Evolutionary conservation across 78 protist species (phyloP).

Genomic region (Speleostelium caveatum): DNA sequence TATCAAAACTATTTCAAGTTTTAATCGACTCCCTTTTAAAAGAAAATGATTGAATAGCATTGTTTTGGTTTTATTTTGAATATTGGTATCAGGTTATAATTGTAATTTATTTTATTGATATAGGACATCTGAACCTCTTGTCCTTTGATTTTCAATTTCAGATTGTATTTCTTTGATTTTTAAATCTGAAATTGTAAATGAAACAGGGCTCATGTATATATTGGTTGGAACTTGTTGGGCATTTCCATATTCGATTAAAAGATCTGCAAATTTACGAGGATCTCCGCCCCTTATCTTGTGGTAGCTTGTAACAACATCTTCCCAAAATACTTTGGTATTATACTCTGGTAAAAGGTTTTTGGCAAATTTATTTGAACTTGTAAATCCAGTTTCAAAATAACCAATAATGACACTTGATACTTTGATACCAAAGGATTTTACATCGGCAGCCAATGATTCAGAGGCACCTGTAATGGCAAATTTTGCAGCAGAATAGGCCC

Average conservation of each 20-base stretch:
- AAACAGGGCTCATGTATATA: slow-evolving; percentile 5
- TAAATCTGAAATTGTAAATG: not conserved
- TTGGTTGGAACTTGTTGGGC: not conserved
- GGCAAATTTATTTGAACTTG: not conserved
- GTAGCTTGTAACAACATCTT: not conserved
- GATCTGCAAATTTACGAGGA: not conserved
- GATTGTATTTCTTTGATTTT: not conserved
- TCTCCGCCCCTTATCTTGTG: not conserved
- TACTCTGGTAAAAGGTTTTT: not conserved
- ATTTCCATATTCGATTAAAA: not conserved
- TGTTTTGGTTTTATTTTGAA: no score
- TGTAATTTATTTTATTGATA: no score
- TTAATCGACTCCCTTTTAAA: no score
- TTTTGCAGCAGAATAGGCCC: not conserved
- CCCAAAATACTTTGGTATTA: not conserved
- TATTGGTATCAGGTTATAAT: no score
- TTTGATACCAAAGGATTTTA: slow-evolving; percentile 27
- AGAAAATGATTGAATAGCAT: no score
- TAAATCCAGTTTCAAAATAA: not conserved
- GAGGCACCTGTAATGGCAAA: not conserved
- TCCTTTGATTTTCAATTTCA: not conserved
- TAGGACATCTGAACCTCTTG: not conserved
- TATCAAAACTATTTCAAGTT: no score
- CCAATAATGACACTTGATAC: not conserved
- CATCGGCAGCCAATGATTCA: slow-evolving; percentile 19